Evolutionary conservation across 768 basidiomycete genomes (phyloP).

Genomic region (Lentinula detonsa): DNA sequence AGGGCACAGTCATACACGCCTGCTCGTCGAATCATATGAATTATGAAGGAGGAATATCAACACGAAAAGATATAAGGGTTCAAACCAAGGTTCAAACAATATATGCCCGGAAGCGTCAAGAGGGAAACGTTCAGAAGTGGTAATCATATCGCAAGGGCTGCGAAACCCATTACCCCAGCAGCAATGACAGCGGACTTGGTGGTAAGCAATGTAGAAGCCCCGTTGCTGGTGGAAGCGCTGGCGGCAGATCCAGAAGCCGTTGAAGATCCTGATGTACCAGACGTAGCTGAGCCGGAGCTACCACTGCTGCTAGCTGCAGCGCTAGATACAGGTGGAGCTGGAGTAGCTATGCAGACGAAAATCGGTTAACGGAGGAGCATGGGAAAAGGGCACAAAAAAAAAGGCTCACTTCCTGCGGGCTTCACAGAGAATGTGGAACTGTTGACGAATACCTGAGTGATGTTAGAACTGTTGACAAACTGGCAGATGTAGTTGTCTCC

Average conservation of each 20-base stretch:
- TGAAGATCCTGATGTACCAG: constrained; percentile 1
- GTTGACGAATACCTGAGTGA: background rate
- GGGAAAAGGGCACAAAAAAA: background rate
- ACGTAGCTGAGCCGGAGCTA: background rate
- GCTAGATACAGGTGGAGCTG: background rate
- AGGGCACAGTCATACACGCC: background rate
- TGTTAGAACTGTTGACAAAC: constrained; percentile 1
- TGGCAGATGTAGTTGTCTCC: background rate
- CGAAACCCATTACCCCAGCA: background rate
- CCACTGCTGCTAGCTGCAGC: background rate
- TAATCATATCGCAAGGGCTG: background rate
- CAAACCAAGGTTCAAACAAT: background rate
- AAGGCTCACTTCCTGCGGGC: background rate
- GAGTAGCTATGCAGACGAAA: background rate
- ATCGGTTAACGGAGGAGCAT: background rate
- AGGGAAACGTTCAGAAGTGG: background rate
- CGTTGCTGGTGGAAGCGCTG: background rate
- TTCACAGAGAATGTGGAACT: background rate
- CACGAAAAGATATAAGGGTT: background rate
- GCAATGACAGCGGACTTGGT: background rate
- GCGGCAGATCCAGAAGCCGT: background rate
- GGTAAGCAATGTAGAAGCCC: background rate
- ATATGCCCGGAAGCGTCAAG: background rate
- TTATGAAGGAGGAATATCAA: background rate
- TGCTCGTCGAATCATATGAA: background rate